These are phyloP conservation scores for Hirsutella thompsonii DNA, from an alignment of 2,329 filamentous ascomycete genomes.

Conservation along the genomic window DNA sequence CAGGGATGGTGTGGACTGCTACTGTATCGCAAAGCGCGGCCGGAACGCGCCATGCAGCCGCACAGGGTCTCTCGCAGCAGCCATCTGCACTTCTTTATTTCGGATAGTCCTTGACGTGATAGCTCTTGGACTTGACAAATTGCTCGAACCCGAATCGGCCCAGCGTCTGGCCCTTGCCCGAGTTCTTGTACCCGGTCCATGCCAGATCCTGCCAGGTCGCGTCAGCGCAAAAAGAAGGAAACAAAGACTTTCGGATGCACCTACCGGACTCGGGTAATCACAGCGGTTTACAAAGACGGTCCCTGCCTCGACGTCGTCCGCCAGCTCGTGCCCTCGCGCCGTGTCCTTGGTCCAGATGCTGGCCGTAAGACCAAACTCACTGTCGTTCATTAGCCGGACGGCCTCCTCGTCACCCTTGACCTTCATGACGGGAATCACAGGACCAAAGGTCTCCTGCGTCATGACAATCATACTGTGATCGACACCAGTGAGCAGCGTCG, in stretches of 20 bases:
- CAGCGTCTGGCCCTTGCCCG: conserved; percentile 80
- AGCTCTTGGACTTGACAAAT: conserved; percentile 94
- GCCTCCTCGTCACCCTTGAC: conserved; percentile 74
- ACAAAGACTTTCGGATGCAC: conserved; percentile 20
- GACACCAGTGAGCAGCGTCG: conserved; percentile 68
- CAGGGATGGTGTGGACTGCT: neutral
- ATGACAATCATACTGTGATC: conserved; percentile 79
- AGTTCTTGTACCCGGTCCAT: conserved; percentile 98
- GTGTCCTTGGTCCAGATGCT: conserved; percentile 94
- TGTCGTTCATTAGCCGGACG: conserved; percentile 81
- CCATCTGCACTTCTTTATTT: conserved; percentile 28
- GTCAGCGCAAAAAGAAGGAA: conserved; percentile 3
- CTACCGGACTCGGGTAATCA: conserved; percentile 82
- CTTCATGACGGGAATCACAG: conserved; percentile 81
- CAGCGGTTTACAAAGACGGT: conserved; percentile 94
- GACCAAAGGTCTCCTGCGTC: conserved; percentile 91
- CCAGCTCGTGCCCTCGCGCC: conserved; percentile 58
- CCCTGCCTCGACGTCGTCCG: conserved; percentile 74
- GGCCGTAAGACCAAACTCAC: conserved; percentile 87
- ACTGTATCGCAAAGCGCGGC: neutral
- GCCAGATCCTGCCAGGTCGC: conserved; percentile 55
- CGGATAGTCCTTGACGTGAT: conserved; percentile 74
- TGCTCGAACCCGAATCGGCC: conserved; percentile 88
- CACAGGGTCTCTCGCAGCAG: neutral
- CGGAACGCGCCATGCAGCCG: neutral